Conservation (phyloP, 257 asterid genomes). For the Solanum habrochaites region DNA sequence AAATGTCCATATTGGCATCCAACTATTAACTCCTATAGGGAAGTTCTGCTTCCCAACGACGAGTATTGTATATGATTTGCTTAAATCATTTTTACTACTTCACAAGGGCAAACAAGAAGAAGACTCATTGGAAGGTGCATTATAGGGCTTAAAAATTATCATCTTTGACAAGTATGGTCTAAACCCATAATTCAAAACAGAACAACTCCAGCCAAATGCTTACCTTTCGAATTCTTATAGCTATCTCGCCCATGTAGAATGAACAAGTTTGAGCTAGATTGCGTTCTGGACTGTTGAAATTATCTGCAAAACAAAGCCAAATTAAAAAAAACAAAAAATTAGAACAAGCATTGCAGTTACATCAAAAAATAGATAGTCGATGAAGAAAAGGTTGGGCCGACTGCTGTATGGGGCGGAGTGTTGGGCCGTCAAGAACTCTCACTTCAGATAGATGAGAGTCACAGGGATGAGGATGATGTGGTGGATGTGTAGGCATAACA, state of each 20-base stretch:
- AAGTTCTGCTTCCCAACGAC: background rate
- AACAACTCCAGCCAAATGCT: background rate
- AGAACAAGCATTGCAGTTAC: background rate
- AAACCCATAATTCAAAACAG: background rate
- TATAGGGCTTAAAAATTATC: background rate
- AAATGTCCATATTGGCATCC: background rate
- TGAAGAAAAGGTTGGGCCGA: background rate
- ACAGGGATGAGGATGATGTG: background rate
- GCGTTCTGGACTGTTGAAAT: slow-evolving; percentile 70
- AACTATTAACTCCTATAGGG: background rate
- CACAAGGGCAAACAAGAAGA: background rate
- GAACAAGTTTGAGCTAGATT: slow-evolving; percentile 67
- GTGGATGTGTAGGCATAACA: background rate
- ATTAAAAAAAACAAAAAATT: background rate
- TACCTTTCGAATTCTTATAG: slow-evolving; percentile 87
- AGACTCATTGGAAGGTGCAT: background rate
- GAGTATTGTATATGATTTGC: background rate
- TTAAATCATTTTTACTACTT: background rate
- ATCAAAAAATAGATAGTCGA: background rate
- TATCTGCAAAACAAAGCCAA: slow-evolving; percentile 33
- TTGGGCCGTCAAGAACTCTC: background rate
- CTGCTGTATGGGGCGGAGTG: background rate
- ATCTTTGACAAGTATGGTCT: background rate
- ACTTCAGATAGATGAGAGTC: background rate
- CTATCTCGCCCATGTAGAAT: slow-evolving; percentile 82